Conservation (phyloP, 805 yeast species). For the Metschnikowia shivogae region DNA sequence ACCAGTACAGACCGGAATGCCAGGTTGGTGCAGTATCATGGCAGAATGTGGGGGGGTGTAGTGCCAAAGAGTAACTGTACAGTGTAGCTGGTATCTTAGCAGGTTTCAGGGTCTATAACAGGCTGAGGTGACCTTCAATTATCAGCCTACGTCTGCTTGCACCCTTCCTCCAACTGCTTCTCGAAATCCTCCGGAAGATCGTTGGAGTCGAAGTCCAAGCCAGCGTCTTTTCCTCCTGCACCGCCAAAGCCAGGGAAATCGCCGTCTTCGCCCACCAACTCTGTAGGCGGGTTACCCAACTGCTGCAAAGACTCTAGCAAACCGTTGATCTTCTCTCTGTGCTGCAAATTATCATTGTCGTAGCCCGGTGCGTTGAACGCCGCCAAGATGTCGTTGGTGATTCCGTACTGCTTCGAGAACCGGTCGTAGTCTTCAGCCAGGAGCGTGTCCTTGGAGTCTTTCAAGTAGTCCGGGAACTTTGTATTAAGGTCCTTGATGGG, state of each 20-base stretch:
- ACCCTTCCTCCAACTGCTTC: conserved; percentile 53
- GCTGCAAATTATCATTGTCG: conserved; percentile 43
- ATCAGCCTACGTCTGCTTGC: conserved; percentile 38
- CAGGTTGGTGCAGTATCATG: background rate
- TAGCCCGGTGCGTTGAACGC: conserved; percentile 66
- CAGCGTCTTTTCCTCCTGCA: conserved; percentile 34
- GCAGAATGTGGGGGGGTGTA: background rate
- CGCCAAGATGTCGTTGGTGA: conserved; percentile 57
- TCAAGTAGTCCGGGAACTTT: conserved; percentile 71
- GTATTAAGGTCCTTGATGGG: conserved; percentile 78
- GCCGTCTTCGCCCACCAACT: conserved; percentile 57
- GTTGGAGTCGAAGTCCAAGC: conserved; percentile 45
- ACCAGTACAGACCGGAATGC: too few species aligned
- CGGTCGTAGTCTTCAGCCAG: conserved; percentile 45
- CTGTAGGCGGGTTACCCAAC: conserved; percentile 77
- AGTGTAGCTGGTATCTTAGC: too few species aligned
- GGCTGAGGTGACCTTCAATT: too few species aligned
- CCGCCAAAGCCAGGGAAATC: conserved; percentile 45
- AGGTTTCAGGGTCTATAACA: too few species aligned
- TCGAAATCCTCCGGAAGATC: conserved; percentile 53
- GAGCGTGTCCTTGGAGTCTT: conserved; percentile 44
- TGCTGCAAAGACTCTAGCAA: conserved; percentile 68
- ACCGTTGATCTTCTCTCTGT: conserved; percentile 48
- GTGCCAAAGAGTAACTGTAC: background rate
- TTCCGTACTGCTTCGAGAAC: conserved; percentile 57